Base-by-base conservation (phyloP, 1,284 basidiomycete species). In the Moesziomyces globuligerus region DNA sequence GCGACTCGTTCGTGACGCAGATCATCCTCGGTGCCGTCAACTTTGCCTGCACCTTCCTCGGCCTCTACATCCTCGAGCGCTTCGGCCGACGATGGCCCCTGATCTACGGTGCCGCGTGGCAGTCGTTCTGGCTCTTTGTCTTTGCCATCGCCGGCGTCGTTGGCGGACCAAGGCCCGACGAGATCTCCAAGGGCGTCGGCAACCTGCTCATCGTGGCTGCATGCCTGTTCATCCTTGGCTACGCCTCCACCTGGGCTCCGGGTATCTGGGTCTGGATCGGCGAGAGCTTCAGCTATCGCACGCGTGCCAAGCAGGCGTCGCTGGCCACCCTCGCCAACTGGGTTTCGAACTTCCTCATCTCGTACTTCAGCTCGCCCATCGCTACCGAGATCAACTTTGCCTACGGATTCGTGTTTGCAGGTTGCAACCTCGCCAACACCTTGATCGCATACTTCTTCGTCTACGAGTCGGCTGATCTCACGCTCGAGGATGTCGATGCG, bases 221-320 rank as follows among this genome's bases (percentile, higher is more conserved):
- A 0, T 91, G 89, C 76, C 76, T 92, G 76, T 91, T 91, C 84
- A 91, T 92, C 76, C 81, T 89, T 28, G 90, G 89, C 13, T 92
- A 89, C 77, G 90, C 90, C 2, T 88, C 86, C 82, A 91, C 90
- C 20, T 91, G 90, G 89, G 80, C 78, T 1, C 80, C 80, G 1
- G 80, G 79, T 41, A 74, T 78, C 20, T 82, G 80, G 80, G 58
- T 79, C 38, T 70, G 77, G 53, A 68, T 81, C 48, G 75, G 78
- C 3, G 90, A 92, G 83, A 90, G 89, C 1, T 91, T 91, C 86
- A 87, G 89, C 1, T 90, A 89, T 13, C 84, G 88, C 39, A 90
- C 90, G 6, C 86, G 90, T 54, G 89, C 90, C 6, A 90, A 90
- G 83, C 90, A 91, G 78, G 90, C 88, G 11, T 87, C 89, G 17